Base-by-base conservation (phyloP, 441 rosid genomes). In the Eutrema salsugineum region DNA sequence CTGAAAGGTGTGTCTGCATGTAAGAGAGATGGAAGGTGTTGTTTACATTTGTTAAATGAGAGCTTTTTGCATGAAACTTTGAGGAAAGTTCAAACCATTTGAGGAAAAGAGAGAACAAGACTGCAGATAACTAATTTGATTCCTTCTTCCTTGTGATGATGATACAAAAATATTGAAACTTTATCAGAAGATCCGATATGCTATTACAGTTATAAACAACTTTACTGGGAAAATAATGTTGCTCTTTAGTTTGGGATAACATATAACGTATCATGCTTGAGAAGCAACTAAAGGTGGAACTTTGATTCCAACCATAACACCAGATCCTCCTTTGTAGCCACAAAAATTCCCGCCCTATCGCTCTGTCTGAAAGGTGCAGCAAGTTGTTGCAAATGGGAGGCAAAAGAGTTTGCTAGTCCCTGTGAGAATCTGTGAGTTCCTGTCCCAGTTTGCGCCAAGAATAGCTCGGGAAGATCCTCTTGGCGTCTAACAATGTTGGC, bases 361-460 rank as follows among this genome's bases (percentile, higher is more conserved):
- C 93, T 84, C 73, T 49, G 94, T 80, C 53, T 85, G 63, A 92
- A 92, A 5, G 98, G 99, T 44, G 85, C 96, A 49, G 88, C 81
- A 10, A 92, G 85, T 55, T 84, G 80, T 50, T 85, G 70, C 66
- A 85, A 74, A 55, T 88, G 98, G 49, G 89, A 79, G 59, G 93
- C 91, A 8, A 92, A 92, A 14, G 96, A 80, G 72, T 78, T 88
- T 6, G 81, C 94, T 62, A 92, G 73, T 46, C 98, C 99, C 72
- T 83, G 97, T 1, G 98, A 81, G 70, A 87, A 88, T 75, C 79
- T 88, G 66, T 89, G 96, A 24, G 91, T 87, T 77, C 99, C 98
- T 2, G 91, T 51, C 50, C 97, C 97, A 0, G 97, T 92, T 72
- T 89, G 88, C 20, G 99, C 99, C 8, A 81, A 81, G 73, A 94